phyloP scores from a whole-genome alignment of 495 filamentous ascomycete species.

The Cairneyella variabilis region DNA sequence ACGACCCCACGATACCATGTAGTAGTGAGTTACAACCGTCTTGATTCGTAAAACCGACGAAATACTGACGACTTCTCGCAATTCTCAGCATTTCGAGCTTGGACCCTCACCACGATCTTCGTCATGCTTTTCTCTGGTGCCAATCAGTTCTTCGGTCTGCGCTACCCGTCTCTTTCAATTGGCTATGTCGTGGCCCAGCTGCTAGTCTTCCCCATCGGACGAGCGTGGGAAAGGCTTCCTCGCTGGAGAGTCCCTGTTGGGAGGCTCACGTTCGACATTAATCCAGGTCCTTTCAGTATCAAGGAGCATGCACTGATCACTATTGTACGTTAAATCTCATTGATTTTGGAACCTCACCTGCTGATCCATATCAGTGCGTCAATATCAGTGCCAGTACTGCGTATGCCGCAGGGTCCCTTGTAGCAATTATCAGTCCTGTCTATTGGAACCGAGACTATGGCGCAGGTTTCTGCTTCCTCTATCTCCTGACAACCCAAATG shows the following conservation, averaged over 20 bases:
- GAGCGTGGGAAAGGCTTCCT: not conserved
- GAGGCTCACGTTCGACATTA: slow-evolving; percentile 50
- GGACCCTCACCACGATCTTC: slow-evolving; percentile 63
- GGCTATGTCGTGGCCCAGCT: slow-evolving; percentile 21
- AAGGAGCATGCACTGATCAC: slow-evolving; percentile 76
- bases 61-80: no score
- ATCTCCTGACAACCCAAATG: slow-evolving; percentile 1
- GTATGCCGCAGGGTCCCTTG: slow-evolving; percentile 44
- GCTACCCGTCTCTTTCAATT: slow-evolving; percentile 37
- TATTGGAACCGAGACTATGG: slow-evolving; percentile 61
- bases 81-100: slow-evolving; percentile 53
- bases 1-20: no score
- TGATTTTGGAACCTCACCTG: no score
- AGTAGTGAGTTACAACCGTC: no score
- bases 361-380: no score
- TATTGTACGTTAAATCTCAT: slow-evolving; percentile 59
- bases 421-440: slow-evolving; percentile 53
- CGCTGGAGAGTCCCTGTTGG: slow-evolving; percentile 42
- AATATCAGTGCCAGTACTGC: slow-evolving; percentile 29
- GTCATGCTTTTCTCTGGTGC: slow-evolving; percentile 60
- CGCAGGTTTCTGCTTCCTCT: not conserved
- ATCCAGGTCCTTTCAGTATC: slow-evolving; percentile 72
- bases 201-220: not conserved
- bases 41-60: no score
- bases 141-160: slow-evolving; percentile 67